Conservation (phyloP, 1,284 basidiomycete species). For the Cutaneotrichosporon cyanovorans region DNA sequence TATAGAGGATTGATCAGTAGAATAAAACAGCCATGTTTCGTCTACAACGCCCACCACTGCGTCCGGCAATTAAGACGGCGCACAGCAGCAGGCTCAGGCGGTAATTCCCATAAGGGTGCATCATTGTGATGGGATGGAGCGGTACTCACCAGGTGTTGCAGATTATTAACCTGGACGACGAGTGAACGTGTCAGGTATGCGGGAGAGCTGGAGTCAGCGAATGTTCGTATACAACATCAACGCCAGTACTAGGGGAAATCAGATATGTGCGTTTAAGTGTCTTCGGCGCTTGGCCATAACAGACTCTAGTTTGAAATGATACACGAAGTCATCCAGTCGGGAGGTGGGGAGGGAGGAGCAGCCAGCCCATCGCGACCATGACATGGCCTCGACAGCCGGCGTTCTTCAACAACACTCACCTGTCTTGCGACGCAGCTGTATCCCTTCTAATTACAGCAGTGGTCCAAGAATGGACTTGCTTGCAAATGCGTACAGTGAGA, state of each 20-base stretch:
- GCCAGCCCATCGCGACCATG: not conserved
- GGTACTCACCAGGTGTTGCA: slow-evolving; percentile 8
- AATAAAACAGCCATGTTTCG: slow-evolving; percentile 48
- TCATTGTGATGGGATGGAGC: slow-evolving; percentile 21
- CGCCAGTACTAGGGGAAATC: slow-evolving; percentile 15
- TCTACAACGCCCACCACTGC: slow-evolving; percentile 29
- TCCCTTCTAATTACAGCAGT: slow-evolving; percentile 4
- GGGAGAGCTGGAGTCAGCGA: too few species aligned
- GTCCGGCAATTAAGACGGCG: slow-evolving; percentile 32
- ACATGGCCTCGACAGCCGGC: too few species aligned
- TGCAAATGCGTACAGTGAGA: not conserved
- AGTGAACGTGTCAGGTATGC: slow-evolving; percentile 2
- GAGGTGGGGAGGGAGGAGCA: not conserved
- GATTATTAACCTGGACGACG: not conserved
- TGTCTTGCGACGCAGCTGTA: slow-evolving; percentile 5
- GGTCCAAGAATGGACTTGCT: not conserved
- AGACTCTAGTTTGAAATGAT: slow-evolving; percentile 47
- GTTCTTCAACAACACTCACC: slow-evolving; percentile 6
- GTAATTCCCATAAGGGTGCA: slow-evolving; percentile 46
- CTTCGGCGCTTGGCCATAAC: slow-evolving; percentile 46
- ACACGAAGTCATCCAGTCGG: slow-evolving; percentile 42
- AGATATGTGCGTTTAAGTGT: slow-evolving; percentile 46
- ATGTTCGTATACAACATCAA: not conserved
- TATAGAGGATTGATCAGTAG: slow-evolving; percentile 30
- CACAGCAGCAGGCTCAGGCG: slow-evolving; percentile 36